Evolutionary conservation across 2,329 filamentous ascomycete species (phyloP).

Genomic region (Camillea tinctor): DNA sequence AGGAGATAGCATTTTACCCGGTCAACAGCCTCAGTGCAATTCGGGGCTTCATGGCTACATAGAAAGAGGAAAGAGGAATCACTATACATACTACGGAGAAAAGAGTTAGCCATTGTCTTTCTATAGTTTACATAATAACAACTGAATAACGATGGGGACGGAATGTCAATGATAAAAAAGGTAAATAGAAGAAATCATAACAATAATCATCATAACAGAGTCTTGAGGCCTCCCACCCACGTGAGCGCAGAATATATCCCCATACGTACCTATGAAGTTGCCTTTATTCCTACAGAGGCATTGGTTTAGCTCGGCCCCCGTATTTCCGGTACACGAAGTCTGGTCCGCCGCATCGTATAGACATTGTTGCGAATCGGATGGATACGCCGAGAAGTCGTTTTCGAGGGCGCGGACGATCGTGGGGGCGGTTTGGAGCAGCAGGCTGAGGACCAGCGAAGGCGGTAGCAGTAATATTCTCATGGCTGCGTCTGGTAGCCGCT

Average conservation of each 20-base stretch:
- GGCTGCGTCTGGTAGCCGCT: background rate
- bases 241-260: background rate
- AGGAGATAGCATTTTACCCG: background rate
- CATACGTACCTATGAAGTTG: conserved; percentile 39
- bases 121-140: no score
- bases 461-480: conserved; percentile 23
- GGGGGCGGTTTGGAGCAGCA: conserved; percentile 28
- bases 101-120: background rate
- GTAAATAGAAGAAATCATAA: no score
- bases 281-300: conserved; percentile 52
- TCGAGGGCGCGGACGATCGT: conserved; percentile 25
- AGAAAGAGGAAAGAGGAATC: background rate
- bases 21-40: background rate
- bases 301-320: conserved; percentile 41
- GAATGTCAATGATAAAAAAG: background rate
- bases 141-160: background rate
- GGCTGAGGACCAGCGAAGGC: conserved; percentile 24
- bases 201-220: background rate
- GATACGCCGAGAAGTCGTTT: conserved; percentile 46
- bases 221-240: background rate
- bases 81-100: background rate
- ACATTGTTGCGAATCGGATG: conserved; percentile 41
- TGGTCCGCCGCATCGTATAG: conserved; percentile 40
- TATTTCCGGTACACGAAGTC: conserved; percentile 42
- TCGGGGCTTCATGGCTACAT: background rate